Base-by-base conservation (phyloP, 331 rosid species). In the Pyrus hybrid region DNA sequence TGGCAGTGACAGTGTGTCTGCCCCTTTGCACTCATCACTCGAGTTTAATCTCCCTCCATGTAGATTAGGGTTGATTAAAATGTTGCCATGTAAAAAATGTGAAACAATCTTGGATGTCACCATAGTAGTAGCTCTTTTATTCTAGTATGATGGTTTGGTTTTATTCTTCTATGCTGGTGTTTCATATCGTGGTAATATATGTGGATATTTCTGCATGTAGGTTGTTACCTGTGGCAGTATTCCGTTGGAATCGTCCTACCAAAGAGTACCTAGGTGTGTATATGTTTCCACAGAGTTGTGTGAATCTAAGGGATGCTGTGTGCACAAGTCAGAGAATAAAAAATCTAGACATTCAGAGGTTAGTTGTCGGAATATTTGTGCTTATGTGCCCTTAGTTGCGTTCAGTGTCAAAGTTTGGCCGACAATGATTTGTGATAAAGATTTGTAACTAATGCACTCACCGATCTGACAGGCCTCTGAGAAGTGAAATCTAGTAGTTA, bases 151-250 rank as follows among this genome's bases (percentile, higher is more conserved):
- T 63, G 45, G 25, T 63, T 17, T 18, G 68, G 68, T 30, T 33
- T 72, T 57, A 30, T 13, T 23, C 13, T 35, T 35, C 9, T 30
- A 3, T 68, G 71, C 5, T 62, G 22, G n/a, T 75, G 41, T 77
- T 63, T 49, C 64, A 28, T 62, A 18, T 41, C 12, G 8, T 64
- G 26, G 43, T 62, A 51, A 43, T 25, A 25, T 30, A 35, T 35
- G 7, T 77, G 18, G 45, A 14, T 60, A 18, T 69, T 78, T 29
- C 64, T 76, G 66, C 43, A 16, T 83, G 85, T 80, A 95, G 99
- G 98, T 95, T 73, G 99, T 95, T 70, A 95, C 99, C 35, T 95
- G 99, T 70, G 99, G 99, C 75, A 95, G 99, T 77, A 92, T 95
- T 82, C 97, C 99, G 68, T 75, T 95, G 87, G 99, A 95, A 81